A percentile compares a stretch with the other conserved stretches of the same genome.
Conservation (phyloP, 225 moss, liverwort and hornwort species). For the Anthoceros angustus region DNA sequence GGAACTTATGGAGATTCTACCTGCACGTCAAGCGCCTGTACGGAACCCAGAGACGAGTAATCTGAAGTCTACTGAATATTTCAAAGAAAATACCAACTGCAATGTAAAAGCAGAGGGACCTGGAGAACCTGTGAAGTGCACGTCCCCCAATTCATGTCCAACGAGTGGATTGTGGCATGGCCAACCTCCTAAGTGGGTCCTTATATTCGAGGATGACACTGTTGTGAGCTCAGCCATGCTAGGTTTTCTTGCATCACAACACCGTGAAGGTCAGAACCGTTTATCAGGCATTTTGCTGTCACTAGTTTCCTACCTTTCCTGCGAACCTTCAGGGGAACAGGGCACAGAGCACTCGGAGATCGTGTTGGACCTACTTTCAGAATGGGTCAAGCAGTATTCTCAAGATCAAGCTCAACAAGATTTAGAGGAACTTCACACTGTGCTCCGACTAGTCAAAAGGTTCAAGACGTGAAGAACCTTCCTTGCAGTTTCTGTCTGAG, state of each 20-base stretch:
- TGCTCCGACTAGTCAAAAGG: conserved; percentile 41
- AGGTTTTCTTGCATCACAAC: conserved; percentile 26
- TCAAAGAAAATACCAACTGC: too few species aligned
- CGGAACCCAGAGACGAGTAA: background rate
- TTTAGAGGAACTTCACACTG: conserved; percentile 62
- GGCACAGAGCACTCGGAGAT: conserved; percentile 16
- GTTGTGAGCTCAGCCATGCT: conserved; percentile 27
- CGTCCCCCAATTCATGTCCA: too few species aligned
- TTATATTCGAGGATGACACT: conserved; percentile 23
- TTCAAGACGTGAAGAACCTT: background rate
- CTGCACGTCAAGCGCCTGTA: background rate
- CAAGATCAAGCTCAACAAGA: conserved; percentile 34
- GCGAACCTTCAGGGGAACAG: background rate
- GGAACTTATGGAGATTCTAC: background rate
- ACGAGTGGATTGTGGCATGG: conserved; percentile 33
- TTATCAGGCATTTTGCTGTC: conserved; percentile 55
- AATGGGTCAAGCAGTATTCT: conserved; percentile 46
- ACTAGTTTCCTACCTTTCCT: conserved; percentile 30
- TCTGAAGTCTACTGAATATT: background rate
- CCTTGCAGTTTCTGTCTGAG: background rate
- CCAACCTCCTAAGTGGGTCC: conserved; percentile 47
- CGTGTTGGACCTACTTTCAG: conserved; percentile 32
- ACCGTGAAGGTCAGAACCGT: conserved; percentile 13
- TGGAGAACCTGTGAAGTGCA: background rate
- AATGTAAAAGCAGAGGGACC: background rate